phyloP scores from a whole-genome alignment of 306 rosid species.

The Clitoria ternatea region DNA sequence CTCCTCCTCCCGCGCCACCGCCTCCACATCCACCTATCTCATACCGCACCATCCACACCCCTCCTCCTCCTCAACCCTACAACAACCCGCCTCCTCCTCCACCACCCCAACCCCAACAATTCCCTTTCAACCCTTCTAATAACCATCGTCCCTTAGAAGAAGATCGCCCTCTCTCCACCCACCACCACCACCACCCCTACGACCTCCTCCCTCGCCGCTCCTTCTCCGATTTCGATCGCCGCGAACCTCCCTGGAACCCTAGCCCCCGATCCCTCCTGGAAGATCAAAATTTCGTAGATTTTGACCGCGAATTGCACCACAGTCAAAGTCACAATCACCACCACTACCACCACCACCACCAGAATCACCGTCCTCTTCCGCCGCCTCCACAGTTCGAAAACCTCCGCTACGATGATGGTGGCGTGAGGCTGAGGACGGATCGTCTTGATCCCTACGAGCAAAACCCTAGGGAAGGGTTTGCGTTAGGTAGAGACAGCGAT shows the following conservation, averaged over 20 bases:
- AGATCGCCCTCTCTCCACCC: conserved; percentile 6
- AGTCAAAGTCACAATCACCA: too few species aligned
- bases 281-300: too few species aligned
- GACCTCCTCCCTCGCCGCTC: conserved; percentile 19
- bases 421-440: conserved; percentile 38
- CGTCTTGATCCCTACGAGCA: conserved; percentile 25
- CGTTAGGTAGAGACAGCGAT: conserved; percentile 22
- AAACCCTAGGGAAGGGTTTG: conserved; percentile 21
- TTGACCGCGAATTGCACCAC: conserved; percentile 38
- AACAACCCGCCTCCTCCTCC: conserved; percentile 25
- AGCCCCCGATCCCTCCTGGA: too few species aligned
- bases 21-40: neutral
- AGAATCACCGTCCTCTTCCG: conserved; percentile 1
- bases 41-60: neutral
- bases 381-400: conserved; percentile 4
- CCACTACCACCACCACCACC: neutral
- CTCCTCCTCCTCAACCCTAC: conserved; percentile 7
- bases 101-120: conserved; percentile 16
- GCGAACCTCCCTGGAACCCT: conserved; percentile 14
- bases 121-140: neutral
- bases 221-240: too few species aligned
- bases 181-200: neutral
- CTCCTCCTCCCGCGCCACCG: neutral
- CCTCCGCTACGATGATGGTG: conserved; percentile 29
- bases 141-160: conserved; percentile 15